Evolutionary conservation across 768 basidiomycete genomes (phyloP).

Genomic region (Psilocybe sp.): DNA sequence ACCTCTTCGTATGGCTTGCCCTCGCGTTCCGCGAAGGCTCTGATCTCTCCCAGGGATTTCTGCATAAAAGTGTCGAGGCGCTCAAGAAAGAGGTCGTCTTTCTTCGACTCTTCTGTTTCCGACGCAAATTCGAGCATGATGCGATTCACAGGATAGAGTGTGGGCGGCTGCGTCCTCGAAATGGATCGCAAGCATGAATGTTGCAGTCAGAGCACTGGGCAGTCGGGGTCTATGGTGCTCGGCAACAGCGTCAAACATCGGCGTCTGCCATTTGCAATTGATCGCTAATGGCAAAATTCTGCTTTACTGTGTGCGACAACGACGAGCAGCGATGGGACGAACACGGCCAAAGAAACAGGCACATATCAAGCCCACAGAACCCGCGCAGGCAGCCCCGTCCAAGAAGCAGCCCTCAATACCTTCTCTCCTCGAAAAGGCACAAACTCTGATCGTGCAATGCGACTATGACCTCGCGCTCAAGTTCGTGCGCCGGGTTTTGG

Average conservation of each 20-base stretch:
- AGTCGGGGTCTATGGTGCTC: too few relatives aligned
- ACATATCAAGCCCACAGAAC: slow-evolving; percentile 30
- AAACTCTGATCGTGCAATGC: slow-evolving; percentile 78
- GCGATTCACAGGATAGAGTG: neutral
- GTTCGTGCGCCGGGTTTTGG: slow-evolving; percentile 67
- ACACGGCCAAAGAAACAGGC: slow-evolving; percentile 48
- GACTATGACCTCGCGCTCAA: slow-evolving; percentile 78
- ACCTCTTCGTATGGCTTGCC: slow-evolving; percentile 60
- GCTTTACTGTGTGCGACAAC: slow-evolving; percentile 11
- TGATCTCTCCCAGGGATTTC: slow-evolving; percentile 53
- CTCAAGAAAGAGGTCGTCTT: slow-evolving; percentile 59
- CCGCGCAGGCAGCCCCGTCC: slow-evolving; percentile 15
- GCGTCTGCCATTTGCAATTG: neutral
- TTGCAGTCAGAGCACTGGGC: neutral
- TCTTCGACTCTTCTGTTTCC: slow-evolving; percentile 18
- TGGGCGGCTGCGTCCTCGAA: too few relatives aligned
- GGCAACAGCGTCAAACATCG: too few relatives aligned
- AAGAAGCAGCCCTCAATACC: slow-evolving; percentile 41
- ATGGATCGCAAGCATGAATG: slow-evolving; percentile 1
- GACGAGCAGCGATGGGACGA: slow-evolving; percentile 63
- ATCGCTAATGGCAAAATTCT: slow-evolving; percentile 30
- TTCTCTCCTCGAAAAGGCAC: slow-evolving; percentile 72
- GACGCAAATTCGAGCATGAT: slow-evolving; percentile 34
- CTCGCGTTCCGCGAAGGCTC: slow-evolving; percentile 61
- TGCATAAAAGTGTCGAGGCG: slow-evolving; percentile 63